Evolutionary conservation across 768 basidiomycete genomes (phyloP), one percentile per base, ranked within the genome.

Genomic region (Chalciporus chontae): DNA sequence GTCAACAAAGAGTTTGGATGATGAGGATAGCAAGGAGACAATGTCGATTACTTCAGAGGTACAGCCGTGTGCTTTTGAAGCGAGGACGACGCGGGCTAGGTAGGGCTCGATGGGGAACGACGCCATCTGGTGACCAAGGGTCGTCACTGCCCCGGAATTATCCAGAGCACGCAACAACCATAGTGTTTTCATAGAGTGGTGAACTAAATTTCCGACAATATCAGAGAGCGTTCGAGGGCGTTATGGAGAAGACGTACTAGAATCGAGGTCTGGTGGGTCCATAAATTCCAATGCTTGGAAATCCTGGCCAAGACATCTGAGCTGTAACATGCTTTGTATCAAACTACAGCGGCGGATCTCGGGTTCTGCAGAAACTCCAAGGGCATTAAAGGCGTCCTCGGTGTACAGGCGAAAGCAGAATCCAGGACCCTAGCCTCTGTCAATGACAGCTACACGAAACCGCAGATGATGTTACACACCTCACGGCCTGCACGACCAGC

Each of bases 401-500:
- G 95, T 93, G 70, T 95, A 99, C 11, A 99, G 72, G 19, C 96
- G 82, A 71, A 90, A 99, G 69, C 96, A 99, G 41, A 78, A 74
- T 8, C 96, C 96, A 27, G 76, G 71, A 4, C 90, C 85, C 87
- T 91, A 51, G 15, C 4, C 29, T 31, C 7, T 0, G 37, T 64
- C 49, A 56, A 31, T 48, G 11, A 38, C 26, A 13, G 31, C 19
- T 15, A 2, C 8, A 14, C 18, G 31, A 44, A 43, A 31, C 40
- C 14, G 11, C 15, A 8, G 27, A 34, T 13, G 18, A 39, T 14
- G 3, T 10, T 5, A 29, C 10, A 21, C 60, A 88, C 89, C 70
- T 97, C 93, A 50, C 96, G 91, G 54, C 96, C 96, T 0, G 95
- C 96, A 49, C 96, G 90, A 65, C 96, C 96, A 3, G 93, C 80